Base-by-base conservation (phyloP, 1,284 basidiomycete genomes). In the Porodaedalea pini region DNA sequence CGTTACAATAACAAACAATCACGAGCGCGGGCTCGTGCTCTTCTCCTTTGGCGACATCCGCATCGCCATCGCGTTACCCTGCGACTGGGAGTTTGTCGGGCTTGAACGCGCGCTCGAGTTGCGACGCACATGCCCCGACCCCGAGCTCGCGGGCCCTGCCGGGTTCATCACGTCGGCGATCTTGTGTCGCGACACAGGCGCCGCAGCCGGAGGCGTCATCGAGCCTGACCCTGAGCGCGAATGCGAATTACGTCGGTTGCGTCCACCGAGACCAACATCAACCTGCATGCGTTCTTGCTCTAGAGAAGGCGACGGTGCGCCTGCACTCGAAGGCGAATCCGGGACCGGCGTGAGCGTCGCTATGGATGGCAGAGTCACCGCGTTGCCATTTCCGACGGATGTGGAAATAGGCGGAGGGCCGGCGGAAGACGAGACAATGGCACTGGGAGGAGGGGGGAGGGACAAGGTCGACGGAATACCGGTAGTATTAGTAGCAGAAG, bases 381-480 rank as follows among this genome's bases (percentile, higher is more conserved):
- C 51, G 5, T 60, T 62, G 39, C 44, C 41, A 40, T 36, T 49
- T 31, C 21, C 29, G 41, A n/a, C 32, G 19, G 36, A 23, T 15
- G 47, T 57, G 3, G 53, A 54, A 13, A 50, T 66, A 63, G 53
- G 70, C 53, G 39, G 63, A 61, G 47, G 47, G 37, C 47, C 50
- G 17, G 68, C 51, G 49, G 71, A 69, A 37, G 69, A 68, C 50
- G 67, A 66, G 37, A 78, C 69, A 3, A 77, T 78, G 1, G 77
- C 72, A 10, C 85, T 85, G 54, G 87, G 77, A 7, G 85, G 87
- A n/a, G 84, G 79, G 7, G 51, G 86, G 85, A 67, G 87, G 85
- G 37, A 85, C 84, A 45, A 85, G 85, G 36, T 89, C 74, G 11
- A 80, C 78, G 37, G 78, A 75, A 19, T 81, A 78, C 11, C 86